Base-by-base conservation (phyloP, 148 eudicot species). In the Hydrangea macrophylla region DNA sequence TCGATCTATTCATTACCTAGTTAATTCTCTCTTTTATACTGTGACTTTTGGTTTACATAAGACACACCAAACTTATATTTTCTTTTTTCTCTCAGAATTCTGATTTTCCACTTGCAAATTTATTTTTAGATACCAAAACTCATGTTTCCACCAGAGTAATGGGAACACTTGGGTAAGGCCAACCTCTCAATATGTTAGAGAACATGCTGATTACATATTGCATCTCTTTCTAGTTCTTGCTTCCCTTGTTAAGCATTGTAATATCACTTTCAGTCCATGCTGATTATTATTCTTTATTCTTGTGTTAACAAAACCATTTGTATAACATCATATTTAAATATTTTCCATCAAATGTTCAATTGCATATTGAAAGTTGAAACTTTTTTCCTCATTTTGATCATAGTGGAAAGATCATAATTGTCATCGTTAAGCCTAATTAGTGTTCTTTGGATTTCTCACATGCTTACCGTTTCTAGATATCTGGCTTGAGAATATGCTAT, bases 111-210 rank as follows among this genome's bases (percentile, higher is more conserved):
- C 89, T 94, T 32, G 97, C 99, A 42, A 94, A 91, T 84, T 54
- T 94, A 37, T 65, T 91, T 68, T 84, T 89, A 56, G 99, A 94
- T 28, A 79, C 74, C 60, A 82, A 89, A 65, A 95, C 99, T 70
- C 99, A 95, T 70, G 78, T 95, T 66, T 95, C 99, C 51, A 95
- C 99, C 11, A 82, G 97, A 42, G 99, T 95, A 68, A 95, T 95
- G 99, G 99, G 97, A 66, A 95, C 99, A 54, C 91, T 95, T 55
- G 99, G 99, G 99, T 95, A 82, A 40, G 91, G 72, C 25, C 64
- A 32, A 22, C 70, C 15, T 23, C 27, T 32, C 67, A 35, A 12
- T 23, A 56, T 35, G 51, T 18, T 15, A 44, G n/a, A 44, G 51
- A 12, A 3, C 13, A 44, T n/a, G n/a, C n/a, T n/a, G n/a, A n/a